A percentile compares a stretch with the other conserved stretches of the same genome.
These are phyloP conservation scores for Neopestalotiopsis rosae DNA, from an alignment of 2,329 filamentous ascomycete species.

Conservation along the genomic window DNA sequence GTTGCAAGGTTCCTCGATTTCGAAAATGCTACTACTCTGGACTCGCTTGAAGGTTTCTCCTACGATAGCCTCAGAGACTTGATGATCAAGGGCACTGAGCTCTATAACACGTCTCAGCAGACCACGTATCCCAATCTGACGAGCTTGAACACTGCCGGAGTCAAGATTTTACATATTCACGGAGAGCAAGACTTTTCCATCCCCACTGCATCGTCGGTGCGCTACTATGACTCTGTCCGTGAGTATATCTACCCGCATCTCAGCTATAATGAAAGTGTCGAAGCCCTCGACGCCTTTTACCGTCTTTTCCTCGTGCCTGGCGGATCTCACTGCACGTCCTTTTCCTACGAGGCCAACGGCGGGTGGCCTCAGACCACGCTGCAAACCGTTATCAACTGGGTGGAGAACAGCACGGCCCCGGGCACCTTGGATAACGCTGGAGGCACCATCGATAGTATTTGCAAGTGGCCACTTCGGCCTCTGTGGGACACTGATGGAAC, in stretches of 20 bases:
- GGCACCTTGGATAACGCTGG: constrained; percentile 46
- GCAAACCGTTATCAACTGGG: constrained; percentile 55
- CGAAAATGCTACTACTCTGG: constrained; percentile 38
- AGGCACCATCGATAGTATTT: constrained; percentile 41
- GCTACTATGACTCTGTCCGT: constrained; percentile 50
- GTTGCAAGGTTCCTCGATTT: constrained; percentile 32
- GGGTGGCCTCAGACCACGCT: constrained; percentile 50
- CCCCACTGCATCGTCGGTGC: constrained; percentile 52
- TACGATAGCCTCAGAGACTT: constrained; percentile 58
- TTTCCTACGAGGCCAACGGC: constrained; percentile 44
- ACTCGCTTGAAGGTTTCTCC: constrained; percentile 49
- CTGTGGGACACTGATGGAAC: constrained; percentile 42
- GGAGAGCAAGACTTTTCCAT: constrained; percentile 55
- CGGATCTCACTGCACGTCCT: constrained; percentile 54
- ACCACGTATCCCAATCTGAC: constrained; percentile 50
- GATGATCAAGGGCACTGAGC: constrained; percentile 54
- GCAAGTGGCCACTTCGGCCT: constrained; percentile 48
- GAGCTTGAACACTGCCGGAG: constrained; percentile 47
- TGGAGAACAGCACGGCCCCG: constrained; percentile 53
- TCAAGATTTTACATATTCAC: constrained; percentile 58
- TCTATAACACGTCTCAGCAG: constrained; percentile 55
- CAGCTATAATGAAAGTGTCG: constrained; percentile 42
- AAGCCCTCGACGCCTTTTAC: constrained; percentile 54
- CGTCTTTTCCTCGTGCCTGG: constrained; percentile 48
- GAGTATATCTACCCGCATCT: constrained; percentile 50